Evolutionary conservation across 768 basidiomycete genomes (phyloP).

Genomic region (Xerocomellus dryophilus): DNA sequence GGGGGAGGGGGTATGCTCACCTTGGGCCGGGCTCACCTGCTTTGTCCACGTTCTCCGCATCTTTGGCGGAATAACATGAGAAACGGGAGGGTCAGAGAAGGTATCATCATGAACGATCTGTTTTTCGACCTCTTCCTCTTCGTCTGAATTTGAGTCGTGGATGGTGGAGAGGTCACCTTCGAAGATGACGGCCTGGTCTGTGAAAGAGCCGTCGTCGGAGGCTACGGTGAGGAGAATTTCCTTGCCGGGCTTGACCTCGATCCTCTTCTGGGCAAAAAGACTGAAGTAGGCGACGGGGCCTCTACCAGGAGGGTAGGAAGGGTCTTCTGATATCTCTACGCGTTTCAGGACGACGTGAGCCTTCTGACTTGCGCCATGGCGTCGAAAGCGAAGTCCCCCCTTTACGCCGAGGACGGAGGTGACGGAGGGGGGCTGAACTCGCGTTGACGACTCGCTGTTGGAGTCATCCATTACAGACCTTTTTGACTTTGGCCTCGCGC

Average conservation of each 20-base stretch:
- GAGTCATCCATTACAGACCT: slow-evolving; percentile 36
- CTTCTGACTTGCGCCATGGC: slow-evolving; percentile 64
- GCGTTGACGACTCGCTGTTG: slow-evolving; percentile 35
- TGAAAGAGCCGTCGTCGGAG: slow-evolving; percentile 49
- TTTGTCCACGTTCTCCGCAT: slow-evolving; percentile 63
- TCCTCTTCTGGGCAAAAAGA: slow-evolving; percentile 65
- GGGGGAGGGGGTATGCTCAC: slow-evolving; percentile 34
- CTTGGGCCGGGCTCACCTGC: slow-evolving; percentile 37
- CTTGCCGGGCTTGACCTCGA: slow-evolving; percentile 69
- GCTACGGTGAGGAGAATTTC: slow-evolving; percentile 63
- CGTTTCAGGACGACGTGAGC: slow-evolving; percentile 67
- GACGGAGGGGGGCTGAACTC: slow-evolving; percentile 35
- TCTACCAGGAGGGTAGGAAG: slow-evolving; percentile 40
- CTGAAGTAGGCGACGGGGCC: slow-evolving; percentile 51
- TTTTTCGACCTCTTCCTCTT: slow-evolving; percentile 41
- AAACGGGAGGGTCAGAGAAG: slow-evolving; percentile 30
- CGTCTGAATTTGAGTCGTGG: slow-evolving; percentile 32
- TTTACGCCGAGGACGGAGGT: slow-evolving; percentile 60
- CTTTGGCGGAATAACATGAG: slow-evolving; percentile 55
- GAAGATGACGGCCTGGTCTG: slow-evolving; percentile 56
- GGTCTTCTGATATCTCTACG: slow-evolving; percentile 48
- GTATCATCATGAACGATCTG: slow-evolving; percentile 43
- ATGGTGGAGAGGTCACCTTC: slow-evolving; percentile 44
- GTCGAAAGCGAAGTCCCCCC: slow-evolving; percentile 59
- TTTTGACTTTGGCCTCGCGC: slow-evolving; percentile 13